phyloP scores from a whole-genome alignment of 2,329 filamentous ascomycete species.

The Xylaria hypoxylon region DNA sequence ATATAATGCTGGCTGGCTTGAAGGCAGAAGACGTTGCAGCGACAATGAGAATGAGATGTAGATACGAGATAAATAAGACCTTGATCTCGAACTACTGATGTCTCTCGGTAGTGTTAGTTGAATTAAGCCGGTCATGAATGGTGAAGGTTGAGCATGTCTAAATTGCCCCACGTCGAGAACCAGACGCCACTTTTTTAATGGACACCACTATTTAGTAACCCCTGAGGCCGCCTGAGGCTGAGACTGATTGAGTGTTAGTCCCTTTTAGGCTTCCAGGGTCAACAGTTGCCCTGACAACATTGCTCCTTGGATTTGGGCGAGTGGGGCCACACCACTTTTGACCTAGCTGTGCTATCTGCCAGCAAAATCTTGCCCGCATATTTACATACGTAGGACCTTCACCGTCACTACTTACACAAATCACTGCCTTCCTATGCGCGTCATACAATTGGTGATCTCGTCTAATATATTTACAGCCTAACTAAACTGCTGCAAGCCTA shows the following conservation, averaged over 20 bases:
- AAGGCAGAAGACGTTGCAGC: not conserved
- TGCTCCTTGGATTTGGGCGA: conserved; percentile 20
- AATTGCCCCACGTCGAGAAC: conserved; percentile 24
- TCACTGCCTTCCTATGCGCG: conserved; percentile 14
- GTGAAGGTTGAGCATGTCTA: not conserved
- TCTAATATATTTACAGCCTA: conserved; percentile 28
- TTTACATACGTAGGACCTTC: conserved; percentile 26
- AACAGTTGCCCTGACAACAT: conserved; percentile 38
- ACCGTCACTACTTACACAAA: conserved; percentile 17
- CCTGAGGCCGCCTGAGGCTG: not conserved
- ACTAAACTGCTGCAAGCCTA: conserved; percentile 18
- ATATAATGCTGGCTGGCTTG: not conserved
- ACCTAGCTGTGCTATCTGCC: conserved; percentile 24
- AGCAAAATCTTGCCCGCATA: conserved; percentile 36
- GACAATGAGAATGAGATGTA: not conserved
- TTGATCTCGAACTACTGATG: not conserved
- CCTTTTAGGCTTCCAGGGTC: not conserved
- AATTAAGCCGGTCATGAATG: conserved; percentile 5
- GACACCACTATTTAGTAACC: not conserved
- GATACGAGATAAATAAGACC: not conserved
- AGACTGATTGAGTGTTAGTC: not conserved
- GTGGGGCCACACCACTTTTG: conserved; percentile 33
- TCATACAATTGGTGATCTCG: not conserved
- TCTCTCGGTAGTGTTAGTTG: not conserved
- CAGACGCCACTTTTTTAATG: conserved; percentile 21